Evolutionary conservation across 2,329 filamentous ascomycete genomes (phyloP).

Genomic region (Cadophora luteo-olivacea): DNA sequence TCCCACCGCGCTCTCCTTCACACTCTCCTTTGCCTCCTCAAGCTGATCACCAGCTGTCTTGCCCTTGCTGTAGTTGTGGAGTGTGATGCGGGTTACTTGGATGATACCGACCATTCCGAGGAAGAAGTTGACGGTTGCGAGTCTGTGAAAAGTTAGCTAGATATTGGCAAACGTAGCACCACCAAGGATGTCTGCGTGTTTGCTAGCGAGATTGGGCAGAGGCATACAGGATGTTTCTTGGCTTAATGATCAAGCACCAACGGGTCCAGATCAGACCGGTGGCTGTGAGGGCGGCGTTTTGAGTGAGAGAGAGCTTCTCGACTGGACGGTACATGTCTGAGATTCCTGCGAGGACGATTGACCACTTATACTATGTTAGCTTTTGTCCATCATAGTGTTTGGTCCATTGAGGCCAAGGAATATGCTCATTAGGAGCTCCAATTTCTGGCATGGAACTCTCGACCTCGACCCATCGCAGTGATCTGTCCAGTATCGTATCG

Average conservation of each 20-base stretch:
- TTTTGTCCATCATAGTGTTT: not conserved
- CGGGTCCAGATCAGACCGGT: constrained; percentile 98
- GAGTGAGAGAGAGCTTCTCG: constrained; percentile 89
- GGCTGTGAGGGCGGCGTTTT: constrained; percentile 87
- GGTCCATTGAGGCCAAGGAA: not conserved
- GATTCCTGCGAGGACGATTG: constrained; percentile 88
- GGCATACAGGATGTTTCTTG: constrained; percentile 84
- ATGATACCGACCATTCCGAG: constrained; percentile 85
- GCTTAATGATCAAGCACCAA: constrained; percentile 98
- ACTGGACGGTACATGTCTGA: constrained; percentile 91
- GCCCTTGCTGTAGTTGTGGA: constrained; percentile 69
- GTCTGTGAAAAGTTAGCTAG: constrained; percentile 52
- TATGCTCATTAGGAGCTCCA: not conserved
- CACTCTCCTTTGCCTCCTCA: constrained; percentile 37
- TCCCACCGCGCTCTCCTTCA: constrained; percentile 35
- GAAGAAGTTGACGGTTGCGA: constrained; percentile 98
- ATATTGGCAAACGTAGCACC: not conserved
- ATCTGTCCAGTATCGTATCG: not conserved
- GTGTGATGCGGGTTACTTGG: constrained; percentile 79
- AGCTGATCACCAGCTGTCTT: constrained; percentile 46
- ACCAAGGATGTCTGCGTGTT: too few species aligned
- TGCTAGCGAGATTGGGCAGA: constrained; percentile 27
- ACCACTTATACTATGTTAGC: constrained; percentile 66
- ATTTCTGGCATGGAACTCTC: not conserved
- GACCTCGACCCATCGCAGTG: too few species aligned